These are phyloP conservation scores for Neurospora africana DNA, from an alignment of 495 filamentous ascomycete species.

Conservation along the genomic window DNA sequence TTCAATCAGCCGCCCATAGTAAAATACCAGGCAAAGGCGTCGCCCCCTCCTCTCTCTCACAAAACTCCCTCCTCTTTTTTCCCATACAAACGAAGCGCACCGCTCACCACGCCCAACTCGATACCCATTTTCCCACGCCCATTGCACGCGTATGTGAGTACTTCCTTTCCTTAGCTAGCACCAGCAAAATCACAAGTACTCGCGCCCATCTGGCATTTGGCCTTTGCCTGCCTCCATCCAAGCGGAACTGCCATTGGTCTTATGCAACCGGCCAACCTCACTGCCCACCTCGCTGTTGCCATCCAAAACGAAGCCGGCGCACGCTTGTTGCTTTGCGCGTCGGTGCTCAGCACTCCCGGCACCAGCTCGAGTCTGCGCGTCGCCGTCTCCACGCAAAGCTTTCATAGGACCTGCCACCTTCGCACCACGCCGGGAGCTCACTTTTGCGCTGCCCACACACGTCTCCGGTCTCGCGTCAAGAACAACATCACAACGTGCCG, in stretches of 20 bases:
- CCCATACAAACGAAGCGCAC: constrained; percentile 36
- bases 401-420: not conserved
- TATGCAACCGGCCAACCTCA: not conserved
- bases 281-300: not conserved
- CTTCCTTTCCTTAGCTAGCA: constrained; percentile 10
- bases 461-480: constrained; percentile 4
- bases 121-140: constrained; percentile 15
- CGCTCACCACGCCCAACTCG: constrained; percentile 17
- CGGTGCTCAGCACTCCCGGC: not conserved
- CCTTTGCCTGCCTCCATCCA: constrained; percentile 4
- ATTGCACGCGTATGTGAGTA: constrained; percentile 16
- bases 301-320: not conserved
- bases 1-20: constrained; percentile 50
- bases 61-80: constrained; percentile 42
- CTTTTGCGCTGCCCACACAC: constrained; percentile 9
- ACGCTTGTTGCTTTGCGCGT: not conserved
- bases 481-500: constrained; percentile 1
- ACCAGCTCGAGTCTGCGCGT: not conserved
- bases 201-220: not conserved
- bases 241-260: constrained; percentile 1
- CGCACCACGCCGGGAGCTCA: not conserved
- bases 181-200: constrained; percentile 17
- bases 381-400: constrained; percentile 5
- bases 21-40: constrained; percentile 44
- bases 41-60: constrained; percentile 44